Evolutionary conservation across 352 stramenopile species (phyloP).

Genomic region (Globisporangium mamillatum): DNA sequence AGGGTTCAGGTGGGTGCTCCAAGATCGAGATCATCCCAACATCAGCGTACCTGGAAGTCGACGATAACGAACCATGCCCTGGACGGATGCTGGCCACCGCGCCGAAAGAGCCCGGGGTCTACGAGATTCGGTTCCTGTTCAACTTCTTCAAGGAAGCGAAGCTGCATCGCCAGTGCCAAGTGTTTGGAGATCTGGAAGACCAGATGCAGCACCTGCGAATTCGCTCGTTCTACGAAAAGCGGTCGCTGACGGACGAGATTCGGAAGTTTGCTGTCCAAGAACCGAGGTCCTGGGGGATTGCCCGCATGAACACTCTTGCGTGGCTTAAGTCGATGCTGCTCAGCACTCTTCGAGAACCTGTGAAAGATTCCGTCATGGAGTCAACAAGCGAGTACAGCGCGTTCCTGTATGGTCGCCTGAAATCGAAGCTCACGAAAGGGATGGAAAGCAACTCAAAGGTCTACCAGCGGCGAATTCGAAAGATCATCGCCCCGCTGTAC

Average conservation of each 20-base stretch:
- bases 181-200: constrained; percentile 56
- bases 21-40: constrained; percentile 53
- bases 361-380: constrained; percentile 26
- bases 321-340: constrained; percentile 57
- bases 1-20: constrained; percentile 27
- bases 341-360: constrained; percentile 39
- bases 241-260: constrained; percentile 41
- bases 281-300: constrained; percentile 30
- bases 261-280: constrained; percentile 38
- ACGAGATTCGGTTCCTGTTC: constrained; percentile 64
- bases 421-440: constrained; percentile 33
- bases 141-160: constrained; percentile 64
- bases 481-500: constrained; percentile 40
- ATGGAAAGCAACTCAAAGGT: constrained; percentile 26
- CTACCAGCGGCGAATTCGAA: constrained; percentile 35
- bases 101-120: constrained; percentile 46
- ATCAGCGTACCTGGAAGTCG: constrained; percentile 43
- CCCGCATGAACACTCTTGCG: constrained; percentile 42
- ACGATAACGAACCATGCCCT: constrained; percentile 32
- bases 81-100: constrained; percentile 46
- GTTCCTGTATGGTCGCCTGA: constrained; percentile 33
- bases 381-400: constrained; percentile 38
- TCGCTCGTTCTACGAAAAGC: constrained; percentile 49
- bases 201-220: constrained; percentile 62
- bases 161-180: constrained; percentile 56